Evolutionary conservation across 257 asterid species (phyloP), one percentile per base, ranked within the genome.

Genomic region (Solanum piurae): DNA sequence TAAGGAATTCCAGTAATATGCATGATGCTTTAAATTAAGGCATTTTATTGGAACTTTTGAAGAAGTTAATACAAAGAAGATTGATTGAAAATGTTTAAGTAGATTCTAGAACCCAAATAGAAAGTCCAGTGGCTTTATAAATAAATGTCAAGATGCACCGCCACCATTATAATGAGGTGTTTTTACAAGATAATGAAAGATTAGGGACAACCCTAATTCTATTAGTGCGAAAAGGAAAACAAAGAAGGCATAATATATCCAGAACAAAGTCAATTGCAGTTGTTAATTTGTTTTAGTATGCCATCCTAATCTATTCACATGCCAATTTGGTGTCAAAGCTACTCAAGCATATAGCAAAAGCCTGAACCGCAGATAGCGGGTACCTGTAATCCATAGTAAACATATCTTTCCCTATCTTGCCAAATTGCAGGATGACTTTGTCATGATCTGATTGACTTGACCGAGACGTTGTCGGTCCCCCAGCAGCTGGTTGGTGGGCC

Each of bases 311-410:
- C 91, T 91, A 93, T 92, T 92, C 96, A 90, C 96, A 94, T 69
- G 98, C 98, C 93, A 94, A 89, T 89, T 94, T 94, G 29, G 98
- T 93, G 90, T 94, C 98, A 62, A 94, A 94, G 93, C 95, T 94
- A 88, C 98, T 94, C 91, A 94, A 89, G 91, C 98, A 94, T 83
- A 94, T 92, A 1, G 96, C 95, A 49, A 94, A 94, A 23, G 98
- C 98, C 91, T 94, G 96, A 88, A 93, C 93, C 1, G 98, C 98
- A 11, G 98, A 94, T 23, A 94, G 71, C 2, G 96, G 98, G 62
- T 93, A 94, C 6, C 96, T 88, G 80, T 94, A 94, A 77, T 94
- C 98, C 98, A 94, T 94, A 13, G 96, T 94, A 72, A 94, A 94
- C 93, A 91, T 90, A 68, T 94, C 98, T 66, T 94, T 91, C 16